phyloP scores from a whole-genome alignment of 2,329 filamentous ascomycete species.

The Harringtonia aguacate region DNA sequence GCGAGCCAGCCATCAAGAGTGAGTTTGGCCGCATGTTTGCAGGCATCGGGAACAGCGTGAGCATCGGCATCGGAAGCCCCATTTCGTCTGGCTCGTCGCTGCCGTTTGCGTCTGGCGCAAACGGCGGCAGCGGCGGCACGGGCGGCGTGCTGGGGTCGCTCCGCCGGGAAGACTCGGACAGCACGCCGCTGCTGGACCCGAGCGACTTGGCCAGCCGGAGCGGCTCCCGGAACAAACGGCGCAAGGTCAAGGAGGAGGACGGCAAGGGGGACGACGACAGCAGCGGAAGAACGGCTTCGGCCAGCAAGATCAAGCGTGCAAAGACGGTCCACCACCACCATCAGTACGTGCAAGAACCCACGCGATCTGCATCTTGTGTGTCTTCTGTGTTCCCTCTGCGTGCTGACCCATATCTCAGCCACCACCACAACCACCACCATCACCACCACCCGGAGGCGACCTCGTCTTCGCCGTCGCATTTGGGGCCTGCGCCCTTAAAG shows the following conservation, averaged over 20 bases:
- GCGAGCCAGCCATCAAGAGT: conserved; percentile 84
- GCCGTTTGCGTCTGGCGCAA: conserved; percentile 30
- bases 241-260: conserved; percentile 72
- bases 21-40: conserved; percentile 94
- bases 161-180: conserved; percentile 43
- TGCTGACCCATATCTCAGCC: conserved; percentile 6
- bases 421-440: conserved; percentile 50
- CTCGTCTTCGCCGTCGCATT: conserved; percentile 27
- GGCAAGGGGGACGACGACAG: conserved; percentile 54
- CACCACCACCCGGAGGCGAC: conserved; percentile 39
- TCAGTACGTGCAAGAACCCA: conserved; percentile 38
- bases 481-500: conserved; percentile 36
- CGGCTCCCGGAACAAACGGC: conserved; percentile 43
- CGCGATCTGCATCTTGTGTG: neutral
- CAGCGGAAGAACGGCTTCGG: conserved; percentile 51
- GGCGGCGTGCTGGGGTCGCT: conserved; percentile 9
- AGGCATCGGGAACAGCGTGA: conserved; percentile 61
- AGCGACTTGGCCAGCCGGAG: conserved; percentile 24
- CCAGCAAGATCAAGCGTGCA: conserved; percentile 48
- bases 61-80: conserved; percentile 38
- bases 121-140: neutral
- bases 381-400: neutral
- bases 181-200: conserved; percentile 31
- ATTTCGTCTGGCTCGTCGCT: conserved; percentile 30
- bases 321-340: conserved; percentile 59